phyloP scores from a whole-genome alignment of 208 protist species.

The Strigomonas oncopelti region DNA sequence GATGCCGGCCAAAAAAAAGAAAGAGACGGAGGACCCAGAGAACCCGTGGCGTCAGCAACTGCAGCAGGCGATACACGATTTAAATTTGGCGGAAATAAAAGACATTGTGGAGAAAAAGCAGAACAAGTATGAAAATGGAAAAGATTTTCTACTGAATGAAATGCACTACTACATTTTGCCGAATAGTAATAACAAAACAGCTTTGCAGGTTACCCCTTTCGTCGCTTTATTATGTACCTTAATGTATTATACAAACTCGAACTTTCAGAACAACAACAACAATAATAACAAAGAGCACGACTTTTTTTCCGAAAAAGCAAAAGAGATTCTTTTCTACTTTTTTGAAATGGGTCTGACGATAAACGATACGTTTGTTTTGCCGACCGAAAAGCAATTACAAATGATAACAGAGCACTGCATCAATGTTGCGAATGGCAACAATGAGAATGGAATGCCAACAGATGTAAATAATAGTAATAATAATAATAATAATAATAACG shows the following conservation, averaged over 20 bases:
- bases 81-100: constrained; percentile 33
- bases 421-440: background rate
- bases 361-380: background rate
- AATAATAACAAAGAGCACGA: background rate
- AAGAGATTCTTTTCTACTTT: constrained; percentile 5
- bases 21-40: constrained; percentile 62
- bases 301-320: background rate
- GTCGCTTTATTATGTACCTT: too few species aligned
- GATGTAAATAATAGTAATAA: background rate
- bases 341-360: background rate
- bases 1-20: constrained; percentile 36
- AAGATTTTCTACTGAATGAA: too few species aligned
- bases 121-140: background rate
- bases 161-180: background rate
- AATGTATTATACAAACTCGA: too few species aligned
- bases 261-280: background rate
- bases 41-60: constrained; percentile 85
- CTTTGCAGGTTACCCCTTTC: background rate
- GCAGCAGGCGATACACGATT: constrained; percentile 56
- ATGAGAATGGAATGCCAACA: background rate
- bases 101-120: constrained; percentile 38
- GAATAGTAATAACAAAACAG: background rate
- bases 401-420: too few species aligned
- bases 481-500: constrained; percentile 1
- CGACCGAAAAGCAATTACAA: background rate